Evolutionary conservation across 1,139 yeast genomes (phyloP), one percentile per base, ranked within the genome.

Genomic region (Pichia cactophila): DNA sequence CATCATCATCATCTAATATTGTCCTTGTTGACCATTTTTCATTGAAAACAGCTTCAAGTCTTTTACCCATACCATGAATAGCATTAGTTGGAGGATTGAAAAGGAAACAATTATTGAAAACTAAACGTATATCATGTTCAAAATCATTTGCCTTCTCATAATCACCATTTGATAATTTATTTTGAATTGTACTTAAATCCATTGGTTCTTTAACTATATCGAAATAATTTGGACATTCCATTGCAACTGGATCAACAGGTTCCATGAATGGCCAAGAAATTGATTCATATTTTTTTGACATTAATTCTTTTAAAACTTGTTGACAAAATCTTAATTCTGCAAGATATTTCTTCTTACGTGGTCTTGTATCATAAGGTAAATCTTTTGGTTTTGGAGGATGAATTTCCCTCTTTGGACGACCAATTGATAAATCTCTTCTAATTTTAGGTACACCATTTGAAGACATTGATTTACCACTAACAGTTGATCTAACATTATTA

Each of bases 351-450:
- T 92, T 90, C 68, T 88, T 86, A 56, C 95, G 80, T 45, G 97
- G 98, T 64, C 94, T 80, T 41, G 78, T 79, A 62, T 88, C 96
- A 61, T 88, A 88, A 4, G 96, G 95, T 65, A 90, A 78, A 65
- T 92, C 97, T 64, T 88, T 88, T 17, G 96, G 86, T 62, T 86
- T 85, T 48, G 98, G 98, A 3, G 98, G 98, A 63, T 90, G 97
- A 46, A 92, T 88, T 60, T 89, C 95, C 58, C 99, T 80, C 69
- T 90, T 90, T 42, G 98, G 97, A 57, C 98, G 77, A 41, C 82
- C 83, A 37, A 75, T 77, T 52, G 70, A 74, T 28, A 51, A 40
- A 5, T 53, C 48, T 23, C 95, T 75, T 61, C 95, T 75, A 55
- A 77, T 77, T 53, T 65, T 72, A 40, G 79, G 83, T 29, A 76